Evolutionary conservation across 2,329 filamentous ascomycete genomes (phyloP).

Genomic region (Epichloe sp.): DNA sequence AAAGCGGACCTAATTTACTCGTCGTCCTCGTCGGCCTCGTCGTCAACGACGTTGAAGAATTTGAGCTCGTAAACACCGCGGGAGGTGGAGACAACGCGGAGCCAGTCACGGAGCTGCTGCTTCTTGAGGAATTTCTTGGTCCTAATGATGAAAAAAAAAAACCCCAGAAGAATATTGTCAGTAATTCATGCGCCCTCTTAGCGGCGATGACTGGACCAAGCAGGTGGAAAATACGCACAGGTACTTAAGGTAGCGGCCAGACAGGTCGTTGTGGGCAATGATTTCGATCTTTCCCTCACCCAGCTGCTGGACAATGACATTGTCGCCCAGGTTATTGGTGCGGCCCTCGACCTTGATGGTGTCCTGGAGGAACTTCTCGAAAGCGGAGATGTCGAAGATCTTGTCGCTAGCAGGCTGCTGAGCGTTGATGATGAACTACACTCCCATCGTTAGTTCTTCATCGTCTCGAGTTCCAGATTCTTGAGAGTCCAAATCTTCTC

Average conservation of each 20-base stretch:
- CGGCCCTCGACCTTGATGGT: conserved; percentile 99
- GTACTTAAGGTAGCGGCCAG: conserved; percentile 99
- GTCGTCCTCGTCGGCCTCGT: conserved; percentile 95
- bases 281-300: conserved; percentile 98
- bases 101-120: conserved; percentile 99
- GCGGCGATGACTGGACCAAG: no score
- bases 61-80: conserved; percentile 99
- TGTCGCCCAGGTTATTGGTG: conserved; percentile 94
- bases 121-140: conserved; percentile 99
- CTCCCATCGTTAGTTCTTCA: not conserved
- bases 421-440: conserved; percentile 96
- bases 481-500: no score
- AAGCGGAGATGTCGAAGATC: conserved; percentile 98
- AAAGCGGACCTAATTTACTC: conserved; percentile 54
- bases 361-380: conserved; percentile 99
- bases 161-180: not conserved
- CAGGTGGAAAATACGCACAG: conserved; percentile 48
- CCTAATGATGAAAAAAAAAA: conserved; percentile 29
- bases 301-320: conserved; percentile 76
- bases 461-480: not conserved
- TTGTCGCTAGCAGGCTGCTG: conserved; percentile 97
- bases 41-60: conserved; percentile 99
- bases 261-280: conserved; percentile 94
- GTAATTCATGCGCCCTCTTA: not conserved
- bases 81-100: conserved; percentile 94